phyloP scores from a whole-genome alignment of 176 grass and related monocot genomes.

The Hyparrhenia diplandra region DNA sequence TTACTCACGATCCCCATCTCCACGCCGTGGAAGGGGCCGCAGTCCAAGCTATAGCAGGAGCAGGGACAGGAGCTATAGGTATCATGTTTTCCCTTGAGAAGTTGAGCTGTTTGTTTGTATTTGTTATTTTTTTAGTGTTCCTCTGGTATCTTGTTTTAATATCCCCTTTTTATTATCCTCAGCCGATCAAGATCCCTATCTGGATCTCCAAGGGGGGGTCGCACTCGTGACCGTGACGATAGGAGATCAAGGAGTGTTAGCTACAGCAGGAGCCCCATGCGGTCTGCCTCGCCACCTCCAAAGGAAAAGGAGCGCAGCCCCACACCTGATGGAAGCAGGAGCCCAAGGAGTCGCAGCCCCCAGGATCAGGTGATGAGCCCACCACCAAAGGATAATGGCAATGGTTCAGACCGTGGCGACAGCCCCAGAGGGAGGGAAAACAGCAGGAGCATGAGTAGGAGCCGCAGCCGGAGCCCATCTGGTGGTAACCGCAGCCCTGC shows the following conservation, averaged over 20 bases:
- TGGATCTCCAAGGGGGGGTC: slow-evolving; percentile 59
- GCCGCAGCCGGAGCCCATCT: slow-evolving; percentile 30
- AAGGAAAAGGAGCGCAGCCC: slow-evolving; percentile 55
- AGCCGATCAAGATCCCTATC: slow-evolving; percentile 49
- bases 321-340: slow-evolving; percentile 51
- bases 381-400: slow-evolving; percentile 46
- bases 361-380: slow-evolving; percentile 34
- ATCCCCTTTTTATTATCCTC: background rate
- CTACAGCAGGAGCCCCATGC: slow-evolving; percentile 79
- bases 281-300: slow-evolving; percentile 29
- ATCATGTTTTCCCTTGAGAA: background rate
- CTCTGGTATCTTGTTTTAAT: background rate
- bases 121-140: background rate
- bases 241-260: slow-evolving; percentile 66
- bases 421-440: slow-evolving; percentile 39
- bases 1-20: slow-evolving; percentile 68
- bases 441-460: slow-evolving; percentile 31
- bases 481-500: slow-evolving; percentile 52
- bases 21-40: slow-evolving; percentile 52
- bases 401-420: slow-evolving; percentile 38
- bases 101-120: background rate
- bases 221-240: slow-evolving; percentile 30
- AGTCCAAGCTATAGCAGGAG: slow-evolving; percentile 81
- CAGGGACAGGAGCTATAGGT: slow-evolving; percentile 74
- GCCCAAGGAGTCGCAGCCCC: slow-evolving; percentile 49